Conservation (phyloP, 352 stramenopile species). For the Globisporangium paroecandrum region DNA sequence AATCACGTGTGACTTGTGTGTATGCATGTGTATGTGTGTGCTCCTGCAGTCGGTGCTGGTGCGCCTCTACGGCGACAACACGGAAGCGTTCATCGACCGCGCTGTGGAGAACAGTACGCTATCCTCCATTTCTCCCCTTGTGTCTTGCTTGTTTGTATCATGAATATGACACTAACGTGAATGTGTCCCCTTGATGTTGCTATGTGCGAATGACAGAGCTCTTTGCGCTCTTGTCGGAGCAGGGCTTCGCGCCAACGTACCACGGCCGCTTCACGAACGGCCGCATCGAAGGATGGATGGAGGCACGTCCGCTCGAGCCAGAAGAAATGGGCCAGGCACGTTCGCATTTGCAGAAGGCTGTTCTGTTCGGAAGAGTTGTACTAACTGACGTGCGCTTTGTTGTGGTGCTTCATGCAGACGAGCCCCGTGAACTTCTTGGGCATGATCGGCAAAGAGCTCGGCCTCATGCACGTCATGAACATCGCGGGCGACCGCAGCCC, state of each 20-base stretch:
- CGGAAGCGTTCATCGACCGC: conserved; percentile 91
- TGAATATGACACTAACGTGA: conserved; percentile 10
- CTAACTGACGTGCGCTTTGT: background rate
- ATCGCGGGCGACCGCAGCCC: conserved; percentile 58
- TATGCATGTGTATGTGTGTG: background rate
- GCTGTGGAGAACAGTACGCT: conserved; percentile 87
- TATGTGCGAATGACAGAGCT: conserved; percentile 40
- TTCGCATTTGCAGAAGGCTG: background rate
- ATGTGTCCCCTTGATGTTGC: conserved; percentile 1
- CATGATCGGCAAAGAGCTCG: conserved; percentile 87
- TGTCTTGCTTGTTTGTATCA: background rate
- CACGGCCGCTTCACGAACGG: conserved; percentile 91
- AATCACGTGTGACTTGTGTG: background rate
- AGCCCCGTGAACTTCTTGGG: conserved; percentile 72
- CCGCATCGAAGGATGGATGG: conserved; percentile 89
- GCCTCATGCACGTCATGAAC: conserved; percentile 85
- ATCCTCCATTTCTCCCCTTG: background rate
- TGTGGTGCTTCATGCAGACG: conserved; percentile 22
- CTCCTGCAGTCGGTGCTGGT: conserved; percentile 72
- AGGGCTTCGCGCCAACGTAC: conserved; percentile 87
- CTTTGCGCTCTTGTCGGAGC: conserved; percentile 79
- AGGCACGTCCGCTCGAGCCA: conserved; percentile 77
- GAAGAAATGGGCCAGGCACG: conserved; percentile 78
- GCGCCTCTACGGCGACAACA: conserved; percentile 91
- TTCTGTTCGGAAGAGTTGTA: background rate